Conservation (phyloP, 345 rosid genomes). For the Heritiera fomes region DNA sequence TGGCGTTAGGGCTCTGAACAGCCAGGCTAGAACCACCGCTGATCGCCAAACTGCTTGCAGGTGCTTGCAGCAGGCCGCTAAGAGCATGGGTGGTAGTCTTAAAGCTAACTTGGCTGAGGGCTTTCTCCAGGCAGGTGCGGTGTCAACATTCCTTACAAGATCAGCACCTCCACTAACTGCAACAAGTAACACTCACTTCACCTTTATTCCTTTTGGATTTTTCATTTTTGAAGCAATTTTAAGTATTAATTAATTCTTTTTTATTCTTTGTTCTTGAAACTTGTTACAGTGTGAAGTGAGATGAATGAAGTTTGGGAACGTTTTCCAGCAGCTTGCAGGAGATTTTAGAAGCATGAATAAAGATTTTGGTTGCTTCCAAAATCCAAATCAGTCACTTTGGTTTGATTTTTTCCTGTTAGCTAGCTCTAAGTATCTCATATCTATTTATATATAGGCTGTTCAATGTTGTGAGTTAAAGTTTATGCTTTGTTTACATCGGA, state of each 20-base stretch:
- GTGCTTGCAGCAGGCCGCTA: constrained; percentile 37
- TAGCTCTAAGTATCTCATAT: not conserved
- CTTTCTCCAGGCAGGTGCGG: constrained; percentile 43
- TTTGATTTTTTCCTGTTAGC: not conserved
- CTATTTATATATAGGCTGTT: not conserved
- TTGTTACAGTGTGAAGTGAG: constrained; percentile 17
- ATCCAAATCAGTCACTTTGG: not conserved
- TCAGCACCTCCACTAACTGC: constrained; percentile 46
- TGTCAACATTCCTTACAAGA: constrained; percentile 40
- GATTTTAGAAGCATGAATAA: not conserved
- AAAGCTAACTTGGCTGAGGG: constrained; percentile 22
- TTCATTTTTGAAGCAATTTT: not conserved
- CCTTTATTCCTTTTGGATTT: not conserved
- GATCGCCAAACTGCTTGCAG: constrained; percentile 43
- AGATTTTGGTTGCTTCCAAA: constrained; percentile 6
- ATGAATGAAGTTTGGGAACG: not conserved
- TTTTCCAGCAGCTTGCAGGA: not conserved
- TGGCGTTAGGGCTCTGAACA: constrained; percentile 25
- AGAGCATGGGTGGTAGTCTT: constrained; percentile 10
- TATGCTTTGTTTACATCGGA: constrained; percentile 1
- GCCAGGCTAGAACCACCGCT: constrained; percentile 35
- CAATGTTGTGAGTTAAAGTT: not conserved
- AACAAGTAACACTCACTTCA: constrained; percentile 12
- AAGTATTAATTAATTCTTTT: not conserved
- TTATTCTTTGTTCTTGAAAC: not conserved